Evolutionary conservation across 495 filamentous ascomycete genomes (phyloP).

Genomic region (Xanthoparmelia taractica): DNA sequence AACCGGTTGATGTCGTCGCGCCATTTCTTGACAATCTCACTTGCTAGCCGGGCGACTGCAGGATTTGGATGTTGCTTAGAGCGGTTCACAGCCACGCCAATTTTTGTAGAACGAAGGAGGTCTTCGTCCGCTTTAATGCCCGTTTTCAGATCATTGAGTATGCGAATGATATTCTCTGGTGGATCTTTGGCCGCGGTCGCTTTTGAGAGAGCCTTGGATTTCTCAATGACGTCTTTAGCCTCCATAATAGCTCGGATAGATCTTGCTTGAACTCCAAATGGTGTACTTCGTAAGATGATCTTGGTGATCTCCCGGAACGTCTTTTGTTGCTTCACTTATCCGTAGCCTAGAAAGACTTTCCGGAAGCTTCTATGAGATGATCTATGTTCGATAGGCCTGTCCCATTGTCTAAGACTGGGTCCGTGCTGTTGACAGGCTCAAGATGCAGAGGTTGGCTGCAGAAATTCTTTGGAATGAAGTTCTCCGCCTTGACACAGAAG

Average conservation of each 20-base stretch:
- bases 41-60: slow-evolving; percentile 64
- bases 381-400: not conserved
- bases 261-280: not conserved
- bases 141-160: slow-evolving; percentile 70
- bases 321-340: not conserved
- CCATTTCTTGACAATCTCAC: slow-evolving; percentile 83
- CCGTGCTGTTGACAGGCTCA: not conserved
- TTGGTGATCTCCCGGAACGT: not conserved
- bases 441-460: not conserved
- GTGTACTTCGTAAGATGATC: not conserved
- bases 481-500: not conserved
- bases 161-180: slow-evolving; percentile 50
- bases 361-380: not conserved
- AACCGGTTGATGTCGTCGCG: slow-evolving; percentile 70
- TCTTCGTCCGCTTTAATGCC: slow-evolving; percentile 81
- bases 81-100: slow-evolving; percentile 82
- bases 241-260: slow-evolving; percentile 51
- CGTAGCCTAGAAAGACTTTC: not conserved
- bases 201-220: slow-evolving; percentile 68
- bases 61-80: slow-evolving; percentile 66
- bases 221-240: slow-evolving; percentile 64
- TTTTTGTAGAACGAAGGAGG: slow-evolving; percentile 72
- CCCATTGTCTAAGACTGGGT: not conserved
- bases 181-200: slow-evolving; percentile 62
- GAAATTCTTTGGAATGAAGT: not conserved